Evolutionary conservation across 2,329 filamentous ascomycete genomes (phyloP), one percentile per base, ranked within the genome.

Genomic region (Alternaria burnsii): DNA sequence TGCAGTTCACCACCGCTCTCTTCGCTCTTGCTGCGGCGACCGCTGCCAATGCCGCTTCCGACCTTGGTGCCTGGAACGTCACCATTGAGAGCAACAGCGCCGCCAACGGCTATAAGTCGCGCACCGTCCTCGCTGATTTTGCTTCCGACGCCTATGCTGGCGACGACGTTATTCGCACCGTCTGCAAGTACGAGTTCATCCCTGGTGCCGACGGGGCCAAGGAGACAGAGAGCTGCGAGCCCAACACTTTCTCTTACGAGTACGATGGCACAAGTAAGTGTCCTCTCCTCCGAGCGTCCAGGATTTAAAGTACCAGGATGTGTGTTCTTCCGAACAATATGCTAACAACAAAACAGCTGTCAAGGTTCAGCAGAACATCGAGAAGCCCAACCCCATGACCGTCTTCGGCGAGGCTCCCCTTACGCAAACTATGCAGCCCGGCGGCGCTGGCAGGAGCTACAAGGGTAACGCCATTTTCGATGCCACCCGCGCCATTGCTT

Each of bases 401-500:
- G 58, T 68, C 4, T 64, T 62, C 46, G 65, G 65, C 7, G 50
- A 38, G 4, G 58, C 55, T 18, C 38, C 60, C 4, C 43, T 65
- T 40, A 34, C 24, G 5, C 42, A 58, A 14, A 48, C 38, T 18
- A 16, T 5, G 16, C 20, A 52, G 38, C n/a, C 18, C 0, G 24
- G 24, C 44, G 34, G 12, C 4, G 22, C 14, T n/a, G 65, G 58
- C 4, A 41, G 50, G 9, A 52, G 32, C 1, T 60, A 16, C 20
- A 34, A 30, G 6, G 62, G 46, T 12, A 47, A 59, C 12, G 38
- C 20, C 22, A 52, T 43, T 20, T 48, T 68, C 11, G 58, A 64
- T 28, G 63, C 58, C 20, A 57, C 59, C 26, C 5, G 4, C n/a
- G 63, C 65, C 44, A 60, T 43, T 44, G 63, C 63, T 46, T 66